Base-by-base conservation (phyloP, 2,329 filamentous ascomycete species). In the Colletotrichum tanaceti region DNA sequence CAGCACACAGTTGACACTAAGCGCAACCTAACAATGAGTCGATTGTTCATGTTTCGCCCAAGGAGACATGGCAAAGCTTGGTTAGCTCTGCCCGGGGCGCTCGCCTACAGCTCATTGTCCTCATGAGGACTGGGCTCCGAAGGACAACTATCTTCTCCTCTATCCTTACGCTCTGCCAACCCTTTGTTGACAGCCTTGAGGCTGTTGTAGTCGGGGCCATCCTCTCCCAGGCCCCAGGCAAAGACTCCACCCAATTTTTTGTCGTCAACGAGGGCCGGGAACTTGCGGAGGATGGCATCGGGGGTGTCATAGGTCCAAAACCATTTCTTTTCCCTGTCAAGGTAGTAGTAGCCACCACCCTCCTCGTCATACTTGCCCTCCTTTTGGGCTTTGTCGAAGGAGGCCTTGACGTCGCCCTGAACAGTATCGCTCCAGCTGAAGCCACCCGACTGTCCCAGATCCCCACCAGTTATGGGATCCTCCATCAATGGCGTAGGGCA, bases 291-390 rank as follows among this genome's bases (percentile, higher is more conserved):
- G 58, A 94, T 89, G 14, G 88, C 82, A 9, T 83, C 81, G 0
- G 85, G 82, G 0, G 89, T 91, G 69, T 94, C 92, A 82, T 89
- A 93, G 0, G 90, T 90, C 91, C 91, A 94, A 85, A 91, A 94
- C 38, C 90, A 75, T 62, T 85, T 79, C 71, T 87, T 82, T 5
- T 79, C 71, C 0, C 75, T 68, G 74, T 94, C 91, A 83, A 87
- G 91, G 78, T 87, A 93, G 75, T 90, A 93, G 75, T 89, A 86
- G 0, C 90, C 91, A 22, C 90, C 91, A 2, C 80, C 78, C 2
- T 79, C 72, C 2, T 83, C 77, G 71, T 93, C 91, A 38, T 87
- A 88, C 54, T 75, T 75, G 1, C 89, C 89, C 11, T 84, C 71
- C 0, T 78, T 73, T 58, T 82, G 75, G 0, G 91, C 90, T 16